phyloP scores from a whole-genome alignment of 306 rosid species.

The Parietaria judaica region DNA sequence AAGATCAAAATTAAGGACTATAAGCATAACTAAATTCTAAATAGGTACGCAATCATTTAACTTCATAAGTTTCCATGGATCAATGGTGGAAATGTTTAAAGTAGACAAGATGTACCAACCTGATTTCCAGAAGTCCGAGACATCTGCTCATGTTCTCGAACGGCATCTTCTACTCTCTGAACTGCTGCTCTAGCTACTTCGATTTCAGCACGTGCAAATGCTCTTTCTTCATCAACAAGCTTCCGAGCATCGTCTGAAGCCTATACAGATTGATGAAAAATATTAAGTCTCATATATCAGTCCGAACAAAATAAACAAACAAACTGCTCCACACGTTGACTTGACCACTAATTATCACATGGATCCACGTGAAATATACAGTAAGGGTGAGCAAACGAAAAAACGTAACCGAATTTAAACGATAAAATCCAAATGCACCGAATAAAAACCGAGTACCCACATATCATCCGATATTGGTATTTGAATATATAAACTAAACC shows the following conservation, averaged over 20 bases:
- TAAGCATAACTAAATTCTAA: background rate
- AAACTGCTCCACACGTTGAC: background rate
- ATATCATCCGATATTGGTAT: too few species aligned
- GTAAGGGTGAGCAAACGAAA: too few species aligned
- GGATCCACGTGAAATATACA: too few species aligned
- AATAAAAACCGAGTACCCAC: too few species aligned
- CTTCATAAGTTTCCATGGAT: too few species aligned
- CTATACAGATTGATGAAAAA: constrained; percentile 33
- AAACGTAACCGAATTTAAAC: too few species aligned
- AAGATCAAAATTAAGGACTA: background rate
- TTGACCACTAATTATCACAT: background rate
- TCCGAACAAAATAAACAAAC: background rate
- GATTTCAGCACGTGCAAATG: constrained; percentile 91
- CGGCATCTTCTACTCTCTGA: constrained; percentile 81
- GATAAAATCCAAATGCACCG: too few species aligned
- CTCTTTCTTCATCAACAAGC: constrained; percentile 86
- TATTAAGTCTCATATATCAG: constrained; percentile 4
- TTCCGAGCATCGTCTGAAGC: constrained; percentile 91
- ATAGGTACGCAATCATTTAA: too few species aligned
- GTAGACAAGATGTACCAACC: constrained; percentile 31
- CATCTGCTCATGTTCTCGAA: constrained; percentile 68
- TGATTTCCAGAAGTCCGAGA: constrained; percentile 71
- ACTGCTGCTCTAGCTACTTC: constrained; percentile 90
- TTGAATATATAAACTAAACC: too few species aligned
- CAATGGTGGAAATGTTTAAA: background rate